Base-by-base conservation (phyloP, 257 asterid species). In the Agastache rugosa region DNA sequence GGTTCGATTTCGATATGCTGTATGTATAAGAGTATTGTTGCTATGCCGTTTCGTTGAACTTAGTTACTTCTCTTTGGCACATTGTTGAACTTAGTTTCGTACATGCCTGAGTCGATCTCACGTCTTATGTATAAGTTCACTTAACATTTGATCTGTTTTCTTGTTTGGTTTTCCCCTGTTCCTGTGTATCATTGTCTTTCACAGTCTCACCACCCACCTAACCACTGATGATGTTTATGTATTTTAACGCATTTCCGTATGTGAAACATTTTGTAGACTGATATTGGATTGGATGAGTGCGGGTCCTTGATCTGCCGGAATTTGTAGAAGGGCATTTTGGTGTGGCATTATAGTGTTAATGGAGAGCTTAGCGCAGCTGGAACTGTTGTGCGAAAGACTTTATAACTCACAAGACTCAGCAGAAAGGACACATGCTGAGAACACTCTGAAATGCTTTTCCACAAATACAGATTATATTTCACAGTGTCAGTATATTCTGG, bases 351-450 rank as follows among this genome's bases (percentile, higher is more conserved):
- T 67, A 64, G 68, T 77, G 60, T 51, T 71, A 71, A 94, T 94
- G 99, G 99, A 94, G 96, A 92, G 97, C 96, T 84, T 94, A 87
- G 96, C 91, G 44, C 99, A 94, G 83, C 84, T 94, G 87, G 98
- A 94, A 82, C 91, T 86, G 79, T 81, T 94, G 87, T 94, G 99
- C 77, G 99, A 94, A 86, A 89, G 98, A 85, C 98, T 94, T 31
- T 94, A 94, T 87, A 94, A 90, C 82, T 90, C 99, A 1, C 98
- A 92, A 69, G 98, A 94, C 84, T 83, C 99, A 45, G 92, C 96
- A 9, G 99, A 94, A 78, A 90, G 99, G 68, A 89, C 91, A 54
- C 99, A 94, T 75, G 99, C 96, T 61, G 99, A 94, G 88, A 94
- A 87, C 83, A 85, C 96, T n/a, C 87, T 94, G 85, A 94, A 92